These are phyloP conservation scores for Ceratocystiopsis brevicomis DNA, from an alignment of 2,329 filamentous ascomycete species.

Conservation along the genomic window DNA sequence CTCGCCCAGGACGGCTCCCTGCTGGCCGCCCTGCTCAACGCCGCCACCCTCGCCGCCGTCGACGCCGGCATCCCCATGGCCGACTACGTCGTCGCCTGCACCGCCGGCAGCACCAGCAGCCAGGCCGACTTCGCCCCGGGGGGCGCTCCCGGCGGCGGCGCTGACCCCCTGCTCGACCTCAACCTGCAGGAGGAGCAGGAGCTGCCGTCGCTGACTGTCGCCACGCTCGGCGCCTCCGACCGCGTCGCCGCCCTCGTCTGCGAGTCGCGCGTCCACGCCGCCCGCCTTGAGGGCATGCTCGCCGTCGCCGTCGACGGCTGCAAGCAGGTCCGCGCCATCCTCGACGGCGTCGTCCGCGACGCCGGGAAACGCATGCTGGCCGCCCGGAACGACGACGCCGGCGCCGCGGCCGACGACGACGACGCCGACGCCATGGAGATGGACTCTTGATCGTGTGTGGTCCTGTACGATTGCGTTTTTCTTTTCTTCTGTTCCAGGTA, in stretches of 20 bases:
- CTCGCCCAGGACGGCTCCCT: constrained; percentile 80
- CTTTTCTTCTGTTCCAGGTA: background rate
- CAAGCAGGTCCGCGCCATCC: constrained; percentile 60
- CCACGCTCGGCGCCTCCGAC: constrained; percentile 54
- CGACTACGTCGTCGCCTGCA: constrained; percentile 77
- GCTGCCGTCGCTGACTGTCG: constrained; percentile 73
- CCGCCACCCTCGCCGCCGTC: constrained; percentile 73
- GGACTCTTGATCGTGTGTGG: constrained; percentile 14
- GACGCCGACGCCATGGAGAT: constrained; percentile 23
- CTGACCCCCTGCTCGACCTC: constrained; percentile 63
- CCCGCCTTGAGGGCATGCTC: constrained; percentile 75
- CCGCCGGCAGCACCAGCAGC: constrained; percentile 58
- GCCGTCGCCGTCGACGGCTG: constrained; percentile 85
- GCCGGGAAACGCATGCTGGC: constrained; percentile 45
- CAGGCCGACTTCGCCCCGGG: constrained; percentile 21
- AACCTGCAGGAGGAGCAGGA: constrained; percentile 72
- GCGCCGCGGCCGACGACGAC: constrained; percentile 6
- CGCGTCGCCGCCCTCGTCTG: constrained; percentile 63
- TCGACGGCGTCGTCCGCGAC: constrained; percentile 62
- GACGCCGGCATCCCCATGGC: constrained; percentile 93
- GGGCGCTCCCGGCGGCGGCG: constrained; percentile 21
- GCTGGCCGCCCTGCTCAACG: constrained; percentile 78
- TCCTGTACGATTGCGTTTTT: background rate
- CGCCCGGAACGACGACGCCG: constrained; percentile 22
- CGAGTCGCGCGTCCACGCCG: constrained; percentile 73